phyloP scores from a whole-genome alignment of 208 protist genomes.

The Leishmania aethiopica region DNA sequence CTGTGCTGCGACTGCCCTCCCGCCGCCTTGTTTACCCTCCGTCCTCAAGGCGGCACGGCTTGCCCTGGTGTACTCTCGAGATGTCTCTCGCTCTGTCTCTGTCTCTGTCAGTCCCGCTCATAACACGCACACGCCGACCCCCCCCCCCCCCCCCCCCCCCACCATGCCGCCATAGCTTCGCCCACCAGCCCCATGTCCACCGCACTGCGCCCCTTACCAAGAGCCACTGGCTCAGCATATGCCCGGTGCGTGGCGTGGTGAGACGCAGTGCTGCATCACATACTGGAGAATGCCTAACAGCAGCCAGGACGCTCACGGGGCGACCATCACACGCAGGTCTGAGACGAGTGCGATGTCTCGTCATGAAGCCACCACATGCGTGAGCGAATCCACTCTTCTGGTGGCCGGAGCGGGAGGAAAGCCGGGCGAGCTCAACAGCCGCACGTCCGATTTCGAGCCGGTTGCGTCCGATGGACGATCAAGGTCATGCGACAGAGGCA shows the following conservation, averaged over 20 bases:
- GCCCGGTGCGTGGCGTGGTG: neutral
- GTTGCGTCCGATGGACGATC: neutral
- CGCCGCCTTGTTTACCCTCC: too few relatives aligned
- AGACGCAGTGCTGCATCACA: neutral
- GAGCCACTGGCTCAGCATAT: neutral
- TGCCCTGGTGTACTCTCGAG: too few relatives aligned
- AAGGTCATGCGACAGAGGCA: neutral
- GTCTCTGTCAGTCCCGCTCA: too few relatives aligned
- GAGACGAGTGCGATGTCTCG: neutral
- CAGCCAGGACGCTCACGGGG: neutral
- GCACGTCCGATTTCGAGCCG: neutral
- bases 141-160: too few relatives aligned
- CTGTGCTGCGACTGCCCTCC: too few relatives aligned
- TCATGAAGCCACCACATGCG: neutral
- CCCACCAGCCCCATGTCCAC: neutral
- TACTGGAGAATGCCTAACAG: neutral
- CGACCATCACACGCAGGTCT: neutral
- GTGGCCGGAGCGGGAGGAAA: neutral
- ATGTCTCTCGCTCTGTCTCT: too few relatives aligned
- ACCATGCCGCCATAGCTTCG: neutral
- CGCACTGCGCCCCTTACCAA: neutral
- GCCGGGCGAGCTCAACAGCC: neutral
- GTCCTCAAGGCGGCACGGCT: too few relatives aligned
- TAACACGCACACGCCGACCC: too few relatives aligned
- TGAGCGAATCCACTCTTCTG: neutral